A percentile compares a stretch with the other conserved stretches of the same genome.
Evolutionary conservation across 2,329 filamentous ascomycete species (phyloP).

Genomic region (Penicillium sp.): DNA sequence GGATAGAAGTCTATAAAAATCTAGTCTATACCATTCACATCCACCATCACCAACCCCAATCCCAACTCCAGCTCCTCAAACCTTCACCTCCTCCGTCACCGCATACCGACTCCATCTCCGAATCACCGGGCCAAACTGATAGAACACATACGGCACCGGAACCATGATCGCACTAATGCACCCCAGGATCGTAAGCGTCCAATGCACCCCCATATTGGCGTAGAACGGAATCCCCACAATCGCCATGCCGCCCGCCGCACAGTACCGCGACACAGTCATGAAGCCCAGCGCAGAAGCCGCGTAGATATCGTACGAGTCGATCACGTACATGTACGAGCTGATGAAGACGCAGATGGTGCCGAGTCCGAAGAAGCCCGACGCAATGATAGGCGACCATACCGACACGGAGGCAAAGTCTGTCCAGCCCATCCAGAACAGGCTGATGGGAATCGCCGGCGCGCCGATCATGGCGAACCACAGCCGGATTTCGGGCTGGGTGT

Average conservation of each 20-base stretch:
- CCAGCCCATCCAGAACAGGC: constrained; percentile 61
- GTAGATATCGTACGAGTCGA: constrained; percentile 56
- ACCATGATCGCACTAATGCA: constrained; percentile 40
- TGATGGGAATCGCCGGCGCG: constrained; percentile 51
- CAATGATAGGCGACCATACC: constrained; percentile 52
- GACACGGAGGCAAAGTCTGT: constrained; percentile 44
- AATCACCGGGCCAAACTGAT: constrained; percentile 22
- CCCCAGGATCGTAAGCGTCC: constrained; percentile 44
- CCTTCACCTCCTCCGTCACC: constrained; percentile 13
- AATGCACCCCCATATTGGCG: constrained; percentile 43
- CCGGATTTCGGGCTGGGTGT: constrained; percentile 51
- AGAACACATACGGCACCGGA: constrained; percentile 44
- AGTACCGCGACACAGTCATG: constrained; percentile 45
- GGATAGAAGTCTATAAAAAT: too few relatives aligned
- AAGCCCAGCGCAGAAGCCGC: constrained; percentile 50
- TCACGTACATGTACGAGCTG: constrained; percentile 56
- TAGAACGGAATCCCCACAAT: constrained; percentile 41
- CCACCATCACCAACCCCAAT: too few relatives aligned
- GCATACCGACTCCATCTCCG: constrained; percentile 23
- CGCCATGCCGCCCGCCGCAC: constrained; percentile 40
- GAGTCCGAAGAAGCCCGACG: constrained; percentile 54
- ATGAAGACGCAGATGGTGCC: constrained; percentile 53
- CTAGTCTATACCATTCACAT: too few relatives aligned
- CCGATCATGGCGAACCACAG: constrained; percentile 56
- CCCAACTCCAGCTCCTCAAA: too few relatives aligned